Base-by-base conservation (phyloP, 2,329 filamentous ascomycete species). In the Aspergillus sp. region DNA sequence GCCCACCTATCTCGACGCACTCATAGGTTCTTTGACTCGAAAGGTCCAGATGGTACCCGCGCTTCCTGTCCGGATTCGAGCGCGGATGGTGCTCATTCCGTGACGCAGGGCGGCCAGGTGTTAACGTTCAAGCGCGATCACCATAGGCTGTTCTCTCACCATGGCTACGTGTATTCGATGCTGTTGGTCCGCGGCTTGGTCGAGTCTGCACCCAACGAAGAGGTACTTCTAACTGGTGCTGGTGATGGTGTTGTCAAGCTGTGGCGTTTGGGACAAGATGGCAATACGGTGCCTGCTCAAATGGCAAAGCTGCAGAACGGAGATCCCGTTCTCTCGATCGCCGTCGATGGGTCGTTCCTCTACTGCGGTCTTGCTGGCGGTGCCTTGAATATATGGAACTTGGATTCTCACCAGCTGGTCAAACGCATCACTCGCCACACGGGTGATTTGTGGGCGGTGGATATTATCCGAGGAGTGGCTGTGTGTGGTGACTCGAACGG, bases 131-230 rank as follows among this genome's bases (percentile, higher is more conserved):
- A 88, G 58, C 81, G 83, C 39, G 80, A 86, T 19, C 85, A 90
- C 44, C 87, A 95, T 45, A 80, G 78, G 45, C 86, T 93, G 57
- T 98, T 95, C 68, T 90, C 93, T 1, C 93, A 98, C 65, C 91
- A 85, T 65, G 93, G 94, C 36, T 97, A 96, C 62, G 83, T 98
- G 0, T 96, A 96, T 65, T 94, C 90, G 65, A 97, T 97, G 91
- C 76, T 95, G 5, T 76, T 98, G 46, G 83, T 88, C 1, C 82
- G 80, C 48, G 88, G 87, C 0, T 76, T 88, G 6, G 77, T 88
- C 4, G 73, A 76, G n/a, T 85, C 85, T 6, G 74, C 79, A 0
- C 82, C 88, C 1, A 57, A 58, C 27, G 73, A 78, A 44, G 90
- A 97, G 54, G 82, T 95, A 1, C 66, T 98, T 32, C 81, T 98